Evolutionary conservation across 2,329 filamentous ascomycete genomes (phyloP), one percentile per base, ranked within the genome.

Genomic region (Hirsutella minnesotensis): DNA sequence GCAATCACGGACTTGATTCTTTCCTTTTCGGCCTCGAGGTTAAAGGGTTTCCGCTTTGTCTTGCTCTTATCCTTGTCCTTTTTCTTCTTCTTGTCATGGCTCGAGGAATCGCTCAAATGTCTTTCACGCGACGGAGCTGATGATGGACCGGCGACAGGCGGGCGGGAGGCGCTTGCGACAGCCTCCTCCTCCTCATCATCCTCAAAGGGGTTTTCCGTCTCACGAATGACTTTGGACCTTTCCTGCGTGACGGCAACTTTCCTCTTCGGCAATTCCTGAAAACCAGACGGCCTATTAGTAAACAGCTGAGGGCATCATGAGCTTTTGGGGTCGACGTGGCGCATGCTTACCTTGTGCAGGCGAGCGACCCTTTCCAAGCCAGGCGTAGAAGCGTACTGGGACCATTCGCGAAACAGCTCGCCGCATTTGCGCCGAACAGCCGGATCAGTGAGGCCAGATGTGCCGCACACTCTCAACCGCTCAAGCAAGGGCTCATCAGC

Each of bases 401-500:
- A 80, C 92, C 92, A 98, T 60, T 86, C 79, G 39, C 81, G 75
- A 59, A 95, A 98, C 3, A 98, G 69, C 45, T 85, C 77, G 40
- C 85, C 83, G 59, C 88, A 95, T 65, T 95, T 95, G 48, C 83
- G 79, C 54, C 78, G 83, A n/a, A 98, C 90, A 45, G 86, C 78
- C 0, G 79, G 73, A 60, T 96, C 89, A 1, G 88, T 89, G 47
- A 92, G 73, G 16, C 86, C 75, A 42, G 92, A 89, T 16, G 85
- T 88, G 29, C 85, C 88, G 50, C 90, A 84, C 29, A 96, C 81
- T 19, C 92, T 81, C 41, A 98, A 72, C 20, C 92, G 83, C 64
- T 98, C 92, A 47, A 98, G 76, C 33, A 98, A 70, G 24, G 89
- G 85, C 58, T 95, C 89, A 55, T 98, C 90, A 9, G 81, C 85